Conservation (phyloP, 1,284 basidiomycete species). For the Puccinia polysora region DNA sequence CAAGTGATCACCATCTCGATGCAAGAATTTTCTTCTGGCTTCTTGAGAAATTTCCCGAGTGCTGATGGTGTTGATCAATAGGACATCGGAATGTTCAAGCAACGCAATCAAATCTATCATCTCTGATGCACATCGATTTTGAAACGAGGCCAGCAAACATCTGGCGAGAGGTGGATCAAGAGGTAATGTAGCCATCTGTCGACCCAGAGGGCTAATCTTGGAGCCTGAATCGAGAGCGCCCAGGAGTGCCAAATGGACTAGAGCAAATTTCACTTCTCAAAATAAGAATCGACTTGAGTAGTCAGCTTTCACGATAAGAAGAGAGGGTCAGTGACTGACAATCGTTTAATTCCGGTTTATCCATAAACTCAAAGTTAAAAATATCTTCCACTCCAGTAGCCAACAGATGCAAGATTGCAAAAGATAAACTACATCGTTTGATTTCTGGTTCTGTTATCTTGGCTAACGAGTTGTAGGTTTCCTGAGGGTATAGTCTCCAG, state of each 20-base stretch:
- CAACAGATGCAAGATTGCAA: conserved; percentile 72
- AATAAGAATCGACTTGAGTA: not conserved
- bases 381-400: conserved; percentile 63
- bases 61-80: conserved; percentile 52
- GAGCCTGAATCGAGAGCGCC: conserved; percentile 63
- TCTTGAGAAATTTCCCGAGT: conserved; percentile 57
- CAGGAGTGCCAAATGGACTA: conserved; percentile 70
- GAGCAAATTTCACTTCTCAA: conserved; percentile 62
- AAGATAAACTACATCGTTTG: conserved; percentile 72
- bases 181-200: conserved; percentile 74
- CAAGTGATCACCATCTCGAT: conserved; percentile 51
- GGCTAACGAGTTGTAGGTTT: conserved; percentile 65
- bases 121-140: conserved; percentile 66
- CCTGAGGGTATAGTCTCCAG: conserved; percentile 81
- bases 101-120: conserved; percentile 74
- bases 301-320: not conserved
- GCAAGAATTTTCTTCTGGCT: conserved; percentile 54
- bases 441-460: conserved; percentile 78
- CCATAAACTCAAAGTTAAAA: conserved; percentile 74
- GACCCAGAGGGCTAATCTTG: conserved; percentile 66
- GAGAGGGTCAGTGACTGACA: conserved; percentile 57
- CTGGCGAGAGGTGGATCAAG: conserved; percentile 76
- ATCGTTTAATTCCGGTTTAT: conserved; percentile 67
- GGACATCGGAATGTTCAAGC: conserved; percentile 62
- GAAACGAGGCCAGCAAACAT: conserved; percentile 68